phyloP scores from a whole-genome alignment of 768 basidiomycete species.

The Tricholoma hemisulphureum region DNA sequence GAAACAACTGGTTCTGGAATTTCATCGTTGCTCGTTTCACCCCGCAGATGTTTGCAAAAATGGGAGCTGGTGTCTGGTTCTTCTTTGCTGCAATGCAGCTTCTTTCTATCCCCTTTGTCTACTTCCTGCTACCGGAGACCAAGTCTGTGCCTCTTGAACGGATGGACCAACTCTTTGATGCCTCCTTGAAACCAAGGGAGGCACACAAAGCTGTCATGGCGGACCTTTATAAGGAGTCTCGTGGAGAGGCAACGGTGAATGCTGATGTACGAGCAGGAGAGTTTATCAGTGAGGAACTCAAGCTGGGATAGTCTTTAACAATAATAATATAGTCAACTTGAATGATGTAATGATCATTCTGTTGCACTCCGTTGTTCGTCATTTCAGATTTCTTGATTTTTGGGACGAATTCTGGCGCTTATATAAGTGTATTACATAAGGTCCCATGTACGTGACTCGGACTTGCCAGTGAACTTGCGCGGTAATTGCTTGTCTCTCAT shows the following conservation, averaged over 20 bases:
- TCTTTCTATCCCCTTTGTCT: slow-evolving; percentile 34
- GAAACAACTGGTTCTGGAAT: slow-evolving; percentile 36
- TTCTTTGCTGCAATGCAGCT: slow-evolving; percentile 36
- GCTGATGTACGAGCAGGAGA: not conserved
- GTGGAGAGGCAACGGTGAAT: not conserved
- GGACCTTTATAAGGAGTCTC: not conserved
- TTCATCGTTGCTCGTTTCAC: slow-evolving; percentile 39
- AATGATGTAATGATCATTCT: not conserved
- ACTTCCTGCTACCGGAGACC: slow-evolving; percentile 41
- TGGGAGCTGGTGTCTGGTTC: slow-evolving; percentile 39
- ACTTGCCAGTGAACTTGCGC: too few species aligned
- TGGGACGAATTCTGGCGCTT: too few species aligned
- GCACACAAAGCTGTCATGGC: slow-evolving; percentile 33
- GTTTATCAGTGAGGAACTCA: not conserved
- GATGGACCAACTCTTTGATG: slow-evolving; percentile 42
- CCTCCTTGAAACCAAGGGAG: slow-evolving; percentile 31
- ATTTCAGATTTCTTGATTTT: not conserved
- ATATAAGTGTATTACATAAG: too few species aligned
- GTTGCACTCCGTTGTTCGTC: not conserved
- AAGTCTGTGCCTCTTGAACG: slow-evolving; percentile 41
- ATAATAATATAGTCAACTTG: not conserved
- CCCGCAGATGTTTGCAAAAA: slow-evolving; percentile 36
- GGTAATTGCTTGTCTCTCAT: not conserved
- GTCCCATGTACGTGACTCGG: too few species aligned
- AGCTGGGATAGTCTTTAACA: not conserved